A percentile compares a stretch with the other conserved stretches of the same genome.
Evolutionary conservation across 768 basidiomycete species (phyloP).

Genomic region (Hygrophoropsis aurantiaca): DNA sequence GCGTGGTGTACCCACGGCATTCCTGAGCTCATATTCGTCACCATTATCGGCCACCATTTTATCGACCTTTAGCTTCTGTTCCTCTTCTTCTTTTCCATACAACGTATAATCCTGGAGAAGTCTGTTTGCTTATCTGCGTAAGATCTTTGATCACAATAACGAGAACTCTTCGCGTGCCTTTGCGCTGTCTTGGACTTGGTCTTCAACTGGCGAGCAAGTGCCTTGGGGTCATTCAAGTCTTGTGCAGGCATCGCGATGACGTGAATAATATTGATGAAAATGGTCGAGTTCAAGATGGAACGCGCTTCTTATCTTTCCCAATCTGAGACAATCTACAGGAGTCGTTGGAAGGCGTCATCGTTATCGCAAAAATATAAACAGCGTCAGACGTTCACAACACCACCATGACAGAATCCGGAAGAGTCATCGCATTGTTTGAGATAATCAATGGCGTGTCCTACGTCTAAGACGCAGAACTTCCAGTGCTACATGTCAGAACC

Average conservation of each 20-base stretch:
- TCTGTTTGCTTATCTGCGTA: constrained; percentile 30
- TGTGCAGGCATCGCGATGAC: constrained; percentile 11
- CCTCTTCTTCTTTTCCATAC: constrained; percentile 66
- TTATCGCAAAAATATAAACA: background rate
- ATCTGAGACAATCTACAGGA: too few species aligned
- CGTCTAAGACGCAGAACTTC: constrained; percentile 30
- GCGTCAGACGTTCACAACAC: background rate
- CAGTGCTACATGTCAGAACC: constrained; percentile 24
- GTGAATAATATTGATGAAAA: background rate
- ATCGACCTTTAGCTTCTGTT: constrained; percentile 58
- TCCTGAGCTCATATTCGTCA: constrained; percentile 79
- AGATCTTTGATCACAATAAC: too few species aligned
- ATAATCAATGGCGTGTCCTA: constrained; percentile 22
- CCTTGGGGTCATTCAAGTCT: constrained; percentile 34
- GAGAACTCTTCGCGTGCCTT: constrained; percentile 45
- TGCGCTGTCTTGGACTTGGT: constrained; percentile 71
- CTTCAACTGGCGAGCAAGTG: constrained; percentile 65
- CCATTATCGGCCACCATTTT: constrained; percentile 58
- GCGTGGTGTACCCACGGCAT: constrained; percentile 51
- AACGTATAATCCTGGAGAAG: constrained; percentile 65
- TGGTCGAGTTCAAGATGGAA: background rate
- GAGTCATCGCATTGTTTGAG: constrained; percentile 7
- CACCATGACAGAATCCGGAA: background rate
- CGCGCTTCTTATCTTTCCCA: background rate
- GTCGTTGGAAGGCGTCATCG: background rate